These are phyloP conservation scores for Penicillium ochrochloron DNA, from an alignment of 495 filamentous ascomycete species.

Conservation along the genomic window DNA sequence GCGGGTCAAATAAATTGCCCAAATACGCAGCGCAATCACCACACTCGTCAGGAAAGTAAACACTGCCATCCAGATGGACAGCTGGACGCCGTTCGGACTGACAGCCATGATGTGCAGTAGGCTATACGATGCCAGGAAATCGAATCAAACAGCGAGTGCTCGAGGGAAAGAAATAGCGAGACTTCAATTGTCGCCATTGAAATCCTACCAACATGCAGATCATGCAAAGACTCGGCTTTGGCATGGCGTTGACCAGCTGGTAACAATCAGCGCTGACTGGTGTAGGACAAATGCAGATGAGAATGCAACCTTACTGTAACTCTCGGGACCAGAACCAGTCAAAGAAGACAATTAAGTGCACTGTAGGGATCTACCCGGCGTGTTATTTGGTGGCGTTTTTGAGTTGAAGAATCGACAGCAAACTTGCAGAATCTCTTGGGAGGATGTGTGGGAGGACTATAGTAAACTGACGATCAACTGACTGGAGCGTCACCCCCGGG, in stretches of 20 bases:
- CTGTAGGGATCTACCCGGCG: conserved; percentile 1
- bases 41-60: conserved; percentile 12
- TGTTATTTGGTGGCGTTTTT: neutral
- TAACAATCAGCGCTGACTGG: conserved; percentile 2
- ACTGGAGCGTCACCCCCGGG: neutral
- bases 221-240: neutral
- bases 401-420: neutral
- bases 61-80: conserved; percentile 19
- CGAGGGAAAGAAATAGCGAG: conserved; percentile 4
- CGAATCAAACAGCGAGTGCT: neutral
- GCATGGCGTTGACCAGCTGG: neutral
- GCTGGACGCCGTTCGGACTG: conserved; percentile 12
- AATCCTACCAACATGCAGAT: neutral
- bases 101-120: conserved; percentile 8
- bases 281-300: conserved; percentile 6
- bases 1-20: conserved; percentile 15
- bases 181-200: neutral
- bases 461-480: neutral
- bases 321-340: neutral
- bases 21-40: conserved; percentile 13
- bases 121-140: neutral
- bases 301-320: conserved; percentile 6
- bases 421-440: neutral
- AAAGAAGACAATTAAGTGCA: neutral
- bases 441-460: neutral